Conservation (phyloP, 176 grass and related monocot species). For the Tillandsia leiboldiana region DNA sequence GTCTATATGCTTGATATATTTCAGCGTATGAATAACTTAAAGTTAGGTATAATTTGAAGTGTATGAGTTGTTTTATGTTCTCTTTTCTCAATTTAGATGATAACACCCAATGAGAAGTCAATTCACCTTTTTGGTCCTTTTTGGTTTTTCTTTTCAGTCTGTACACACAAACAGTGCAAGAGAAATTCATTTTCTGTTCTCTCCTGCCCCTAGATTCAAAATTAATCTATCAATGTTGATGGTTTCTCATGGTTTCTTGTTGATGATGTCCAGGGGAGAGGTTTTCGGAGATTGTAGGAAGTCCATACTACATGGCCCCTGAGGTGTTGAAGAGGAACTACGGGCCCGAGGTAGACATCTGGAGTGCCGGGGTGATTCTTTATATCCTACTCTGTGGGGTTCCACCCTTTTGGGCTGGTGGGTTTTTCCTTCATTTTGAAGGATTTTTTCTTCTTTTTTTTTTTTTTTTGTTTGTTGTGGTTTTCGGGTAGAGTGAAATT, state of each 20-base stretch:
- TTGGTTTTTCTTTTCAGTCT: no score
- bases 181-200: no score
- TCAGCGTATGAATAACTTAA: no score
- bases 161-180: no score
- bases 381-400: slow-evolving; percentile 63
- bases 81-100: no score
- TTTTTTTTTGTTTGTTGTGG: background rate
- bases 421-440: background rate
- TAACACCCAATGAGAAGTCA: no score
- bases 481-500: background rate
- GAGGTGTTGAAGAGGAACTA: slow-evolving; percentile 49
- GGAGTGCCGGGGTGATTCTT: slow-evolving; percentile 56
- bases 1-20: no score
- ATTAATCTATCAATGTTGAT: background rate
- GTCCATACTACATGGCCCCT: slow-evolving; percentile 62
- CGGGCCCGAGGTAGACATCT: slow-evolving; percentile 48
- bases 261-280: slow-evolving; percentile 29
- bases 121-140: no score
- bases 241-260: background rate
- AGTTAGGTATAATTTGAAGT: no score
- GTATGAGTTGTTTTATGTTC: no score
- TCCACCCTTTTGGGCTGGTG: slow-evolving; percentile 47
- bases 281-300: slow-evolving; percentile 55
- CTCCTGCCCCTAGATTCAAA: no score
- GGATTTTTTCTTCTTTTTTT: background rate